These are phyloP conservation scores for Collybia sp. DNA, from an alignment of 768 basidiomycete species.

Conservation along the genomic window DNA sequence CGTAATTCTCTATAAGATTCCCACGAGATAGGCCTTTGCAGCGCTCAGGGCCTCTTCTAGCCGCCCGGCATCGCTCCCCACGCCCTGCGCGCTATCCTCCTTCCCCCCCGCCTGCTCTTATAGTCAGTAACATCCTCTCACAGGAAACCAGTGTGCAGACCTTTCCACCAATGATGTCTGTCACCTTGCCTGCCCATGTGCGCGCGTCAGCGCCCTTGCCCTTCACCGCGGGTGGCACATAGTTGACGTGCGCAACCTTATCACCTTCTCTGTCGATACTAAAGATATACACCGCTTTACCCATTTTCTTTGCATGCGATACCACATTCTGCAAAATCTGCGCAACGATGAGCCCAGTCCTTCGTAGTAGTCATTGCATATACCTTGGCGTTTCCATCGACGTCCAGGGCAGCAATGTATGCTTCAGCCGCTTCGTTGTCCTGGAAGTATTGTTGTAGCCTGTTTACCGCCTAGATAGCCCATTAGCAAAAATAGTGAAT, in stretches of 20 bases:
- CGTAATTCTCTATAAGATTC: not conserved
- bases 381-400: constrained; percentile 86
- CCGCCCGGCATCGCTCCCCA: constrained; percentile 63
- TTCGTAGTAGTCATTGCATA: not conserved
- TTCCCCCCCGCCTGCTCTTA: constrained; percentile 82
- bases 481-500: not conserved
- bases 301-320: constrained; percentile 72
- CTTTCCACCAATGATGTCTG: constrained; percentile 86
- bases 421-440: constrained; percentile 66
- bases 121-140: constrained; percentile 2
- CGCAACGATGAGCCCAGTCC: constrained; percentile 2
- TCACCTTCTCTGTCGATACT: constrained; percentile 62
- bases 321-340: constrained; percentile 76
- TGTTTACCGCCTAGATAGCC: constrained; percentile 57
- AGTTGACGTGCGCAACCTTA: constrained; percentile 88
- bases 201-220: constrained; percentile 75
- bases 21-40: constrained; percentile 41
- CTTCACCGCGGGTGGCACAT: constrained; percentile 55
- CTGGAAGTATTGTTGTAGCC: constrained; percentile 68
- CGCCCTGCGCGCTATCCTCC: constrained; percentile 87
- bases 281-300: constrained; percentile 87
- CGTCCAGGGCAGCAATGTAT: constrained; percentile 69
- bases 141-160: constrained; percentile 30
- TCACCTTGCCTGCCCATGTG: constrained; percentile 79
- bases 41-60: constrained; percentile 62